Percentiles rank a stretch among this genome's conserved stretches.
These are phyloP conservation scores for Verticillium klebahnii DNA, from an alignment of 2,329 filamentous ascomycete genomes.

Conservation along the genomic window DNA sequence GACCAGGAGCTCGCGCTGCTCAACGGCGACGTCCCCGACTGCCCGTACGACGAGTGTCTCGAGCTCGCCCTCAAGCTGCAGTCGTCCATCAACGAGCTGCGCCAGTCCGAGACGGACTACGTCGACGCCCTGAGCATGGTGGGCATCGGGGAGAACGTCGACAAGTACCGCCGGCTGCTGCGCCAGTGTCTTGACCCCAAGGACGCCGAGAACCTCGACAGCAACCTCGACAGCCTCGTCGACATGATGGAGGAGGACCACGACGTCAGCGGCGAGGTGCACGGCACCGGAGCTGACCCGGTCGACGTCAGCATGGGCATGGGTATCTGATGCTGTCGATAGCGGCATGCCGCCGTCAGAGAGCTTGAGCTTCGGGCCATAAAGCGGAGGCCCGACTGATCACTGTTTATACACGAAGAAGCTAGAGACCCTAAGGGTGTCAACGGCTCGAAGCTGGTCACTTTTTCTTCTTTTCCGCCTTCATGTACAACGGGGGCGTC, in stretches of 20 bases:
- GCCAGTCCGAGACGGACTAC: constrained; percentile 61
- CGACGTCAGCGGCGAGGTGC: constrained; percentile 34
- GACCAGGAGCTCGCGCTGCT: constrained; percentile 44
- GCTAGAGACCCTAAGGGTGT: not conserved
- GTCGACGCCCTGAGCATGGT: constrained; percentile 64
- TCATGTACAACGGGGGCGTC: not conserved
- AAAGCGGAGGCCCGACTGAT: not conserved
- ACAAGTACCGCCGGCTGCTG: constrained; percentile 67
- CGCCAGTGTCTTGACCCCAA: constrained; percentile 63
- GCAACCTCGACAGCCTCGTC: constrained; percentile 56
- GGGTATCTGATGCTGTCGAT: not conserved
- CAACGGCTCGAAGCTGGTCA: not conserved
- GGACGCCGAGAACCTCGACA: constrained; percentile 64
- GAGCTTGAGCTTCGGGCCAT: too few species aligned
- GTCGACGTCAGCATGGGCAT: constrained; percentile 17
- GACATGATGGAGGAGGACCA: constrained; percentile 60
- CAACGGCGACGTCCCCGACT: constrained; percentile 43
- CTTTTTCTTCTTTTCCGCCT: not conserved
- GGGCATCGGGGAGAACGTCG: constrained; percentile 68
- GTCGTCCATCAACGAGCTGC: constrained; percentile 53
- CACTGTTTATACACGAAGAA: not conserved
- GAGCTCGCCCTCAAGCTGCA: constrained; percentile 54
- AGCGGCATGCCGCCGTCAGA: not conserved
- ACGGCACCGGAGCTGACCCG: constrained; percentile 22
- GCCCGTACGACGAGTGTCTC: constrained; percentile 51